phyloP scores from a whole-genome alignment of 23 red algal species.

The Pyropia yezoensis region DNA sequence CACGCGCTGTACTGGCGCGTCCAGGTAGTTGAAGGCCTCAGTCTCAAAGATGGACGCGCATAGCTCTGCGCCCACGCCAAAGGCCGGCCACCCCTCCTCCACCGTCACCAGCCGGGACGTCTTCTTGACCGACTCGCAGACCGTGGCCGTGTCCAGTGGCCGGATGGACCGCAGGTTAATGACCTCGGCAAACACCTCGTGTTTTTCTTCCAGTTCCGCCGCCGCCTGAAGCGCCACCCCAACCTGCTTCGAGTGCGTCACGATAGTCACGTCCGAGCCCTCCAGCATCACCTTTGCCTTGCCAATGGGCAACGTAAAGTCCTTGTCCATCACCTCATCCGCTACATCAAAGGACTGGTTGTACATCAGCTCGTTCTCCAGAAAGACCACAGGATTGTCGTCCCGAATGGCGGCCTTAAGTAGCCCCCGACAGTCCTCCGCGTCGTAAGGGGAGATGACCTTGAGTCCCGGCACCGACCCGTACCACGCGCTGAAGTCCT shows the following conservation, averaged over 20 bases:
- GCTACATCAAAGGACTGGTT: constrained; percentile 63
- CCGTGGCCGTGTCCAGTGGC: constrained; percentile 80
- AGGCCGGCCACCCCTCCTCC: constrained; percentile 87
- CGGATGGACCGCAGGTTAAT: constrained; percentile 96
- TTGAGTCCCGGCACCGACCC: constrained; percentile 91
- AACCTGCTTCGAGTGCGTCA: constrained; percentile 53
- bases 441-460: constrained; percentile 88
- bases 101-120: constrained; percentile 89
- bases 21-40: constrained; percentile 88
- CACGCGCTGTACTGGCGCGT: constrained; percentile 88
- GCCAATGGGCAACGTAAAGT: constrained; percentile 82
- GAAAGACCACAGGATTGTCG: constrained; percentile 80
- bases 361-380: constrained; percentile 99
- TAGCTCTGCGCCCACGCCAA: constrained; percentile 92
- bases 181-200: constrained; percentile 81
- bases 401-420: constrained; percentile 81
- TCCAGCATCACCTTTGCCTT: constrained; percentile 90
- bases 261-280: constrained; percentile 87
- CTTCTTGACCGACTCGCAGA: constrained; percentile 82
- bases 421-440: constrained; percentile 83
- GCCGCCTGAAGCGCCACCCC: constrained; percentile 74
- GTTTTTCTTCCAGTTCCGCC: constrained; percentile 49
- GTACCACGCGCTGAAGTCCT: constrained; percentile 96
- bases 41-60: constrained; percentile 85
- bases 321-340: constrained; percentile 63